Percentiles rank a stretch among this genome's conserved stretches.
Evolutionary conservation across 495 filamentous ascomycete genomes (phyloP).

Genomic region (Sphaerosporella brunnea): DNA sequence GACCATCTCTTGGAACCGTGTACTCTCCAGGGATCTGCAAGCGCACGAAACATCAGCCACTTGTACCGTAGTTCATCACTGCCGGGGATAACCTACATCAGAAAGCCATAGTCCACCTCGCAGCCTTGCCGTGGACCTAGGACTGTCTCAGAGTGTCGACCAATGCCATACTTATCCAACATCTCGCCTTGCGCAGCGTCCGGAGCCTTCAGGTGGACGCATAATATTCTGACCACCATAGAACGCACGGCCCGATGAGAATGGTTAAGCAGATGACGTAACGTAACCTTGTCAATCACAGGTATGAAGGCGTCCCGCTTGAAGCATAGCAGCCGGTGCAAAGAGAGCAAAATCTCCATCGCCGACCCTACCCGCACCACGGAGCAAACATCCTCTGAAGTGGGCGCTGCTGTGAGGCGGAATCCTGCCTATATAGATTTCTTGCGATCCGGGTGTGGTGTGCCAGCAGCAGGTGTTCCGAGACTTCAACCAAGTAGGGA

Average conservation of each 20-base stretch:
- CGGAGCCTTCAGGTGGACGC: slow-evolving; percentile 58
- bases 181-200: slow-evolving; percentile 59
- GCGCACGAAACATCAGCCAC: slow-evolving; percentile 5
- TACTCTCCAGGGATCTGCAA: slow-evolving; percentile 49
- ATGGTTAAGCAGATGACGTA: slow-evolving; percentile 14
- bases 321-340: slow-evolving; percentile 20
- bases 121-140: slow-evolving; percentile 57
- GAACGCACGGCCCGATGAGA: slow-evolving; percentile 45
- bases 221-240: slow-evolving; percentile 62
- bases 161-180: slow-evolving; percentile 35
- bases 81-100: slow-evolving; percentile 27
- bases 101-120: slow-evolving; percentile 64
- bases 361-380: too few relatives aligned
- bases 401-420: background rate
- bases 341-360: slow-evolving; percentile 14
- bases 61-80: background rate
- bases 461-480: slow-evolving; percentile 15
- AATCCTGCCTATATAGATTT: background rate
- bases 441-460: background rate
- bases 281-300: slow-evolving; percentile 10
- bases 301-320: slow-evolving; percentile 17
- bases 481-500: slow-evolving; percentile 19
- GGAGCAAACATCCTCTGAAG: background rate
- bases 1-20: slow-evolving; percentile 33
- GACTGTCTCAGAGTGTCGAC: slow-evolving; percentile 40